phyloP scores from a whole-genome alignment of 164 flowering plant genomes.

The Magnolia sinica region DNA sequence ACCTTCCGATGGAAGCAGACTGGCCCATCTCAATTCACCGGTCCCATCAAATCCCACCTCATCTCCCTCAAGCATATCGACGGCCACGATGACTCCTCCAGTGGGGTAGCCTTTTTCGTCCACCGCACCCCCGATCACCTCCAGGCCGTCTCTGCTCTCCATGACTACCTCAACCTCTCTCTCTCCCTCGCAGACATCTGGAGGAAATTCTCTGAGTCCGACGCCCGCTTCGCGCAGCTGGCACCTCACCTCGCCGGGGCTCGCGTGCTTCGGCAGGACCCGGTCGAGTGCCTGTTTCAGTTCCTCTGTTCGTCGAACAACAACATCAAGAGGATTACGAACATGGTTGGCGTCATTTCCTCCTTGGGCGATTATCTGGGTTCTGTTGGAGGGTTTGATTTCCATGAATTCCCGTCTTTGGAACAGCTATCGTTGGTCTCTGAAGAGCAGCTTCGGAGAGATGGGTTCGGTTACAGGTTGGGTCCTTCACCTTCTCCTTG shows the following conservation, averaged over 20 bases:
- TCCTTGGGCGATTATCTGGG: slow-evolving; percentile 62
- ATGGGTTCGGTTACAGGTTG: slow-evolving; percentile 97
- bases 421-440: slow-evolving; percentile 59
- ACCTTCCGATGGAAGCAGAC: slow-evolving; percentile 93
- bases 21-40: slow-evolving; percentile 62
- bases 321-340: slow-evolving; percentile 77
- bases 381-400: slow-evolving; percentile 59
- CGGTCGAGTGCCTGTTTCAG: slow-evolving; percentile 85
- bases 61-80: slow-evolving; percentile 70
- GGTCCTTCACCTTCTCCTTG: background rate
- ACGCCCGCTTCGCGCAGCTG: slow-evolving; percentile 61
- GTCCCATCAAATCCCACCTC: slow-evolving; percentile 69
- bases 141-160: slow-evolving; percentile 39
- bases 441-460: slow-evolving; percentile 65
- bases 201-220: slow-evolving; percentile 56
- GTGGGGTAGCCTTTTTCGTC: slow-evolving; percentile 47
- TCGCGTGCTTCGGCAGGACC: slow-evolving; percentile 89
- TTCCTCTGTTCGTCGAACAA: slow-evolving; percentile 87
- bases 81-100: slow-evolving; percentile 13
- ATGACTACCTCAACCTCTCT: slow-evolving; percentile 64
- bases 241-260: slow-evolving; percentile 66
- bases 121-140: slow-evolving; percentile 8
- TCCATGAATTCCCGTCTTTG: slow-evolving; percentile 70
- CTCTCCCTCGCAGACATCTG: slow-evolving; percentile 67
- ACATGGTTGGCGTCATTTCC: slow-evolving; percentile 77